Base-by-base conservation (phyloP, 257 asterid species). In the Nicotiana tomentosiformis region DNA sequence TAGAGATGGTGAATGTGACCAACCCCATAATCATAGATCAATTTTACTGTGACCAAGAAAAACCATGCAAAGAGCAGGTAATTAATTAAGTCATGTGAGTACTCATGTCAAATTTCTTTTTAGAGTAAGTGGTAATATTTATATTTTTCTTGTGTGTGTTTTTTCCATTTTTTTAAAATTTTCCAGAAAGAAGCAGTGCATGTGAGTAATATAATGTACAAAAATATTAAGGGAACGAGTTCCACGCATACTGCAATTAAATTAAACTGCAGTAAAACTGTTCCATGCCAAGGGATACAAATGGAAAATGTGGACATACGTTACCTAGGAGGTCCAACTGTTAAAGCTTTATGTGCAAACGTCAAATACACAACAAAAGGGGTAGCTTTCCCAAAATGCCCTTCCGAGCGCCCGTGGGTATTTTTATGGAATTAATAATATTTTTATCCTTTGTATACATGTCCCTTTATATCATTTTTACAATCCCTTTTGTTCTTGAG, bases 11-110 rank as follows among this genome's bases (percentile, higher is more conserved):
- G 62, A 88, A 91, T 76, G 99, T 93, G 53, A 84, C 86, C 74
- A 96, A 96, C 79, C 99, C 99, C 67, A 94, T 96, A 26, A 92
- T 94, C 85, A 94, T 96, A 33, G 88, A 96, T 83, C 99, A 96
- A 70, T 85, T 84, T 85, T 96, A 96, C 66, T 96, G 98, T 70
- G 98, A 93, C 46, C 85, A 91, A 85, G 85, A 86, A 10, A 86
- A 84, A 57, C 77, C 83, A 37, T 96, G 99, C 82, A 35, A 82
- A 1, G 58, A 80, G 62, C 90, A 96, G 96, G 99, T 94, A 91
- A 12, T 49, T 15, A 10, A 23, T 66, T 26, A 32, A 55, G 23
- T 17, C 12, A 77, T n/a, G 5, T 5, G 49, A 26, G 26, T 23
- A 23, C 5, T 5, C 9, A 4, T 15, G 11, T 12, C 23, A 20